Evolutionary conservation across 2,329 filamentous ascomycete species (phyloP).

Genomic region (Fusarium tricinctum): DNA sequence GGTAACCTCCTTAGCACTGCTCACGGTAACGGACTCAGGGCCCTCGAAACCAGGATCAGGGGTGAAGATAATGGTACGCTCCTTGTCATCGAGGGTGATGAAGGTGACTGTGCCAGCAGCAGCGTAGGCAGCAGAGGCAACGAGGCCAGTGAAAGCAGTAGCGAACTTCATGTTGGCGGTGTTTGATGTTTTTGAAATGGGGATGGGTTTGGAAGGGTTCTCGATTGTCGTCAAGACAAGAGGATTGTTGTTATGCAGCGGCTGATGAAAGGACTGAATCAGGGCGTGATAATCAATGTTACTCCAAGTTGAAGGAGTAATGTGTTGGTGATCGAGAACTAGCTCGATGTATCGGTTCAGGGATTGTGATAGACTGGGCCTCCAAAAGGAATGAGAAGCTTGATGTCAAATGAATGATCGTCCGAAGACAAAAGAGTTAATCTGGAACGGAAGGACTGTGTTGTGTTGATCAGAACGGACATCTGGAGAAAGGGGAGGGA

Average conservation of each 20-base stretch:
- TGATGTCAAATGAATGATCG: constrained; percentile 49
- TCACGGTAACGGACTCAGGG: constrained; percentile 58
- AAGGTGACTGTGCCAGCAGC: constrained; percentile 69
- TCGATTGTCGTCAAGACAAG: constrained; percentile 50
- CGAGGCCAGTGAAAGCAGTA: constrained; percentile 59
- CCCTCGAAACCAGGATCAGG: constrained; percentile 55
- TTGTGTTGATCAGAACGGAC: constrained; percentile 35
- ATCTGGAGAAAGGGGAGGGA: constrained; percentile 37
- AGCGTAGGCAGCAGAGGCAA: constrained; percentile 59
- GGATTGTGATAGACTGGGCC: constrained; percentile 47
- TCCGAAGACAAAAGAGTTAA: constrained; percentile 49
- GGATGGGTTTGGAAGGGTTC: constrained; percentile 24
- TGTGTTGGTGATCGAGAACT: constrained; percentile 44
- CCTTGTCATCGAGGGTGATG: constrained; percentile 67
- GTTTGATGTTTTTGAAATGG: constrained; percentile 28
- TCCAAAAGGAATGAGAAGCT: constrained; percentile 54
- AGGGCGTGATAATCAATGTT: constrained; percentile 33
- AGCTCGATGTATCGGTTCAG: constrained; percentile 48
- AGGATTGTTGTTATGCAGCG: constrained; percentile 28
- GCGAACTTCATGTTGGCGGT: constrained; percentile 68
- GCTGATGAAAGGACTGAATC: constrained; percentile 49
- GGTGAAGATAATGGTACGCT: constrained; percentile 67
- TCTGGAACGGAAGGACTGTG: constrained; percentile 47
- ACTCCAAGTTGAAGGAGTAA: constrained; percentile 26
- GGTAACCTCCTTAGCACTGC: constrained; percentile 55